Base-by-base conservation (phyloP, 2,329 filamentous ascomycete species). In the Ceratocystis diversiconidia region DNA sequence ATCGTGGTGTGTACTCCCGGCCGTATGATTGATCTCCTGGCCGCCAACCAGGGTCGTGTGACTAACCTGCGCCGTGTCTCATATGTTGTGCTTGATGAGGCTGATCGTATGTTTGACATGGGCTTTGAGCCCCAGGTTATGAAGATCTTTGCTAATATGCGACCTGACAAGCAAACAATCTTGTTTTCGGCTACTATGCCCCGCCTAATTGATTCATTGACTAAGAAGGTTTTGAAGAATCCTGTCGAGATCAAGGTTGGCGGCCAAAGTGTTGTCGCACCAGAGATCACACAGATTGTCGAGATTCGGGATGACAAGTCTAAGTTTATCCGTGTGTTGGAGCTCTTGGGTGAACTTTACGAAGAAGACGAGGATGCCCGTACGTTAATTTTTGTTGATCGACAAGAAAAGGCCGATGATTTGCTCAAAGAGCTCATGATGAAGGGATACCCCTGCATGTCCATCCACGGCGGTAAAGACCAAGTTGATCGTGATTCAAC, bases 91-190 rank as follows among this genome's bases (percentile, higher is more conserved):
- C 83, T 99, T 48, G 94, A 99, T 73, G 94, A 99, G 76, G 94
- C 94, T 61, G 94, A 99, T 75, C 88, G 94, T 68, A 97, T 99
- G 94, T 96, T 97, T 73, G 94, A 99, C 74, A 97, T 99, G 94
- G 94, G 94, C 15, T 99, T 99, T 72, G 92, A 96, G 76, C 92
- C 94, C 1, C 94, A 99, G 74, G 92, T 99, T 64, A 94, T 94
- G 85, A 96, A 95, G 75, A 94, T 99, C 67, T 86, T 97, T 73
- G 85, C 85, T 70, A 96, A 94, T 72, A 88, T 96, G 73, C 87
- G 94, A 61, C 92, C 94, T 0, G 89, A 96, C 73, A 86, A 89
- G 62, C 94, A 99, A 73, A 96, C 91, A 0, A 91, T 97, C 63
- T 81, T 97, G 28, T 99, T 97, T 75, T 97, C 94, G 0, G 94